phyloP scores from a whole-genome alignment of 192 early-diverging fungal genomes.

The Coemansia sp. region DNA sequence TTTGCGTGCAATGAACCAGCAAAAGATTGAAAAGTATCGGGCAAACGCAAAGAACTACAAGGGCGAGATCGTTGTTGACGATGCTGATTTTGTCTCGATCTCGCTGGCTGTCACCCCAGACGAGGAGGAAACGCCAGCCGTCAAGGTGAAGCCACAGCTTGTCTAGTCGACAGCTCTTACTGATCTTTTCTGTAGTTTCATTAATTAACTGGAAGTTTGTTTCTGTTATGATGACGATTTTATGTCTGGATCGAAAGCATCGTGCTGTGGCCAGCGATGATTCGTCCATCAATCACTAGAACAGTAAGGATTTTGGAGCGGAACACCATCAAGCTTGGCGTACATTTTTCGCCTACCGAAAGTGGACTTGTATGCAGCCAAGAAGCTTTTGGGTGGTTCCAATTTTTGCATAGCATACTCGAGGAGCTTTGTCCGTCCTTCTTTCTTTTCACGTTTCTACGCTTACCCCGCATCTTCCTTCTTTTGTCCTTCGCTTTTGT shows the following conservation, averaged over 20 bases:
- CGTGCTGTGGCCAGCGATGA: not conserved
- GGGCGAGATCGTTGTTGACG: conserved; percentile 9
- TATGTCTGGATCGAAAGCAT: not conserved
- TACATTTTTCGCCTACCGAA: no score
- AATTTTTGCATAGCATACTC: not conserved
- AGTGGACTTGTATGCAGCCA: not conserved
- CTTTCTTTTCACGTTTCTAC: not conserved
- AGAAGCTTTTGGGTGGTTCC: not conserved
- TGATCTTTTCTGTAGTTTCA: not conserved
- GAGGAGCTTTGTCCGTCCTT: no score
- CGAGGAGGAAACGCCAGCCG: conserved; percentile 8
- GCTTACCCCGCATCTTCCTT: not conserved
- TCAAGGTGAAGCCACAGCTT: conserved; percentile 10
- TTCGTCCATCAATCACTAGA: no score
- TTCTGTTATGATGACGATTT: not conserved
- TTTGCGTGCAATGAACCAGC: conserved; percentile 32
- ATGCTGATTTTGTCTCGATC: conserved; percentile 6
- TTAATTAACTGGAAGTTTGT: not conserved
- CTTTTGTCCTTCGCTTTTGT: not conserved
- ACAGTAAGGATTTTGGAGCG: no score
- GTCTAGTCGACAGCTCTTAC: not conserved
- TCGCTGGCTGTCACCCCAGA: not conserved
- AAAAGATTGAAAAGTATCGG: conserved; percentile 29
- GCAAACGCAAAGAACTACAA: conserved; percentile 37
- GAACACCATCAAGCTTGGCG: no score